Evolutionary conservation across 805 yeast species (phyloP), one percentile per base, ranked within the genome.

Genomic region (Cyberlindnera misumaiensis): DNA sequence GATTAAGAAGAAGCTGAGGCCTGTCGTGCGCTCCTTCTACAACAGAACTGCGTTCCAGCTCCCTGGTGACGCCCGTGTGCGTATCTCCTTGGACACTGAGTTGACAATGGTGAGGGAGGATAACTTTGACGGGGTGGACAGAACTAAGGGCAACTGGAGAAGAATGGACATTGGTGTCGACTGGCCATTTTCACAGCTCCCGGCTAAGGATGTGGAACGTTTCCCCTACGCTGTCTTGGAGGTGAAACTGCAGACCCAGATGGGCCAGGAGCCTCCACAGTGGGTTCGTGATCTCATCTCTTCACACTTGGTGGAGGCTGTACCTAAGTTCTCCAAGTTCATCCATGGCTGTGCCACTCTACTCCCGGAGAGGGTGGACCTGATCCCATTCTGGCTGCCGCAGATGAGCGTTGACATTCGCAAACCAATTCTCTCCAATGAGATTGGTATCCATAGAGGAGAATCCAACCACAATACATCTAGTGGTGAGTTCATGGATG

Each of bases 21-120:
- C 99, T 1, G 96, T 88, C 32, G 84, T 87, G 65, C 77, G 99
- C 63, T 85, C 97, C 1, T 93, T 93, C 62, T 93, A 93, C 66
- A 88, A 89, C 64, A 83, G 99, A 71, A 93, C 98, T 28, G 98
- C 98, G 2, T 93, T 93, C 75, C 98, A 93, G 68, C 75, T 93
- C 41, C 98, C 99, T 5, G 99, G 99, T 42, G 99, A 93, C 63
- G 98, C 99, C 7, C 78, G 98, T 56, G 99, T 93, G 30, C 88
- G 99, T 70, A 93, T 94, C 48, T 93, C 98, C 32, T 77, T 93
- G 47, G 99, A 93, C 59, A 90, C 98, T 0, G 97, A 93, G 65
- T 74, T 93, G 49, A 71, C 95, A n/a, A 86, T 93, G 96, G 88
- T 90, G 30, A 80, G 98, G 60, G 99, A 93, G 63, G 99, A 93